Evolutionary conservation across 148 eudicot genomes (phyloP).

Genomic region (Amaranthus hypochondriacus): DNA sequence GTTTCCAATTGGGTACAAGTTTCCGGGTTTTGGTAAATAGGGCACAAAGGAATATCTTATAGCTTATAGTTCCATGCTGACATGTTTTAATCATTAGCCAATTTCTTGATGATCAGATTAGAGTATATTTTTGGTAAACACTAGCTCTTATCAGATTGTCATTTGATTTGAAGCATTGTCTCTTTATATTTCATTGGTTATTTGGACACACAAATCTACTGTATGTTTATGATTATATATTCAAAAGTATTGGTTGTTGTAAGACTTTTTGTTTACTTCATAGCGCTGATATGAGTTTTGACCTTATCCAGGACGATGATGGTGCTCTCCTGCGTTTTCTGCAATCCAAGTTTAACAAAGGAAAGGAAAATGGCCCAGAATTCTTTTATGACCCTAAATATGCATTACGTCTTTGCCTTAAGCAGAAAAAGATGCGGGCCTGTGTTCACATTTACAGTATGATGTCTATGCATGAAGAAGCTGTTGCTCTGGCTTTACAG

Average conservation of each 20-base stretch:
- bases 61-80: background rate
- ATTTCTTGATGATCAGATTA: background rate
- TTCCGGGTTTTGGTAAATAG: too few species aligned
- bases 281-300: constrained; percentile 8
- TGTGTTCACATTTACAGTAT: constrained; percentile 99
- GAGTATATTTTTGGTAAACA: background rate
- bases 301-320: constrained; percentile 70
- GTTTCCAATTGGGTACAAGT: too few species aligned
- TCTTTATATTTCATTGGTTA: constrained; percentile 5
- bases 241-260: background rate
- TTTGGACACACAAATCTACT: background rate
- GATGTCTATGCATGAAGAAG: constrained; percentile 99
- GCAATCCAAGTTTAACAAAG: constrained; percentile 91
- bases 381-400: constrained; percentile 97
- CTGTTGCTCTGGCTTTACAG: constrained; percentile 98
- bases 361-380: constrained; percentile 66
- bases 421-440: constrained; percentile 93
- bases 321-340: constrained; percentile 89
- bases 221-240: background rate
- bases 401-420: constrained; percentile 92
- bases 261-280: background rate
- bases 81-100: background rate
- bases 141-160: background rate
- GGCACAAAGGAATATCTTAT: background rate
- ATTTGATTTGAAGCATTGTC: background rate